phyloP scores from a whole-genome alignment of 2,329 filamentous ascomycete genomes.

The Coccinonectria pachysandricola region DNA sequence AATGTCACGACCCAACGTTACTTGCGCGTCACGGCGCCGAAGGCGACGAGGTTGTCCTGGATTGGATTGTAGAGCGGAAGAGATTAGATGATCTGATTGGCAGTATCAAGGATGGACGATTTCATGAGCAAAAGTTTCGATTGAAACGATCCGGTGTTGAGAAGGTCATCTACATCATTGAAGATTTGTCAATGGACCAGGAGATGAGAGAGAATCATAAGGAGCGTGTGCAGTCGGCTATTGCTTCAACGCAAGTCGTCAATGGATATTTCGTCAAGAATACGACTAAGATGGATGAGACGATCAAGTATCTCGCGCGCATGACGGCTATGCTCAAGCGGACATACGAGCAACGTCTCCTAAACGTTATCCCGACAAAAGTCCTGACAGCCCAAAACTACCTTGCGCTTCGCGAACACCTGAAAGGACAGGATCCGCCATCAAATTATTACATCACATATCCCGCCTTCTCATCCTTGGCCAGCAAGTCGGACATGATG shows the following conservation, averaged over 20 bases:
- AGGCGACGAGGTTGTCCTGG: slow-evolving; percentile 62
- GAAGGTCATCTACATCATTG: slow-evolving; percentile 69
- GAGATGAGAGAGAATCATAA: slow-evolving; percentile 46
- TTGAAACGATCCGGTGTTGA: slow-evolving; percentile 61
- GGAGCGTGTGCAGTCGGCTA: slow-evolving; percentile 60
- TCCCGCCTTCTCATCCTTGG: slow-evolving; percentile 58
- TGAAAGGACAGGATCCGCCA: slow-evolving; percentile 41
- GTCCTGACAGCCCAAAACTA: slow-evolving; percentile 57
- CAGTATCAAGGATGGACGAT: slow-evolving; percentile 74
- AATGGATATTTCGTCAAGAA: slow-evolving; percentile 71
- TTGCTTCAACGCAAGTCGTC: slow-evolving; percentile 68
- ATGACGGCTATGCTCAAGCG: slow-evolving; percentile 60
- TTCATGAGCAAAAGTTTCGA: slow-evolving; percentile 77
- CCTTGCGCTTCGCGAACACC: slow-evolving; percentile 48
- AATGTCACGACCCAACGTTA: slow-evolving; percentile 49
- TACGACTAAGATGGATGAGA: slow-evolving; percentile 66
- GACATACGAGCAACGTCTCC: slow-evolving; percentile 48
- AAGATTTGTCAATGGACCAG: slow-evolving; percentile 55
- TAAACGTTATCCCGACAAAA: slow-evolving; percentile 56
- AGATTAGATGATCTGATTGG: slow-evolving; percentile 68
- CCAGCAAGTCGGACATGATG: slow-evolving; percentile 65
- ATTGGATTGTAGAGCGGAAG: slow-evolving; percentile 75
- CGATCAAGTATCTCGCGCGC: slow-evolving; percentile 61
- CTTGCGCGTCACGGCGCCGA: slow-evolving; percentile 47
- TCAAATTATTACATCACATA: slow-evolving; percentile 56